phyloP scores from a whole-genome alignment of 345 rosid species.

The Toxicodendron radicans region DNA sequence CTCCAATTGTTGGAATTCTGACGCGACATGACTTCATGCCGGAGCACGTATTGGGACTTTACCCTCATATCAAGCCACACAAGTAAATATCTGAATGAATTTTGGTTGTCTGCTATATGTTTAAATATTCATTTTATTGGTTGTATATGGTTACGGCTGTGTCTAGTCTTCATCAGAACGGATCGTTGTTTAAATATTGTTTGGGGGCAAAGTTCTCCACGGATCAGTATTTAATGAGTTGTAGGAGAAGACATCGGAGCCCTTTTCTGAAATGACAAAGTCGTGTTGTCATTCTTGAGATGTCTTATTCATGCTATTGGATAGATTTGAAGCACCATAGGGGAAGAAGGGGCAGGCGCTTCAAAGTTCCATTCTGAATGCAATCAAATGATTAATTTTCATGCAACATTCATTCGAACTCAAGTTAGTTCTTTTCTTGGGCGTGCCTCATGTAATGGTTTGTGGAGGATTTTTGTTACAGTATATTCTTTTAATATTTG shows the following conservation, averaged over 20 bases:
- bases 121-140: background rate
- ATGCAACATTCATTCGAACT: background rate
- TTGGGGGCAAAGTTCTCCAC: conserved; percentile 2
- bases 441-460: background rate
- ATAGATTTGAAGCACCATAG: background rate
- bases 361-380: background rate
- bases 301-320: background rate
- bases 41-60: conserved; percentile 53
- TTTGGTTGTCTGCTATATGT: background rate
- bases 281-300: background rate
- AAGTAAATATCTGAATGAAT: conserved; percentile 13
- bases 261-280: background rate
- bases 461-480: background rate
- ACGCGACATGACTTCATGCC: conserved; percentile 69
- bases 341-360: no score
- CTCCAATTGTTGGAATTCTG: conserved; percentile 60
- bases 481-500: background rate
- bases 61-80: conserved; percentile 41
- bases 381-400: background rate
- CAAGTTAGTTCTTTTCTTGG: background rate
- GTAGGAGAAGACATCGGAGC: background rate
- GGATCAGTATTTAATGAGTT: background rate
- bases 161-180: background rate
- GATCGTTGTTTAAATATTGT: background rate
- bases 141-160: background rate